Conservation (phyloP, 768 basidiomycete species). For the Macrolepiota albuminosa region DNA sequence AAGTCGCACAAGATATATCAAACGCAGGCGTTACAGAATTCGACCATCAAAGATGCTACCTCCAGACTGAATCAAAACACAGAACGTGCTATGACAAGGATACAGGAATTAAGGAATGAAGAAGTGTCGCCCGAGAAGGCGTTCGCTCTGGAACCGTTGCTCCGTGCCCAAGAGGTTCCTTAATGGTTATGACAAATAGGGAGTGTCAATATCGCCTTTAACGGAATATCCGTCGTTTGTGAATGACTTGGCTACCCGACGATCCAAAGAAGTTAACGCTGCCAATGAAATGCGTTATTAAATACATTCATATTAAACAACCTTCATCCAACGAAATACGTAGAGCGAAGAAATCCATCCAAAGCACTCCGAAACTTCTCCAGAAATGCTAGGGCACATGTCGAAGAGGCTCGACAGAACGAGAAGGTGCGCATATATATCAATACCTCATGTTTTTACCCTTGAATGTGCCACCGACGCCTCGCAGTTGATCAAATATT, state of each 20-base stretch:
- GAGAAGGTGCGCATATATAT: slow-evolving; percentile 27
- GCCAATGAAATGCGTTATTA: slow-evolving; percentile 34
- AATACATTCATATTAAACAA: neutral
- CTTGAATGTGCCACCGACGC: slow-evolving; percentile 22
- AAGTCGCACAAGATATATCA: slow-evolving; percentile 23
- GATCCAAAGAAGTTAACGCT: slow-evolving; percentile 27
- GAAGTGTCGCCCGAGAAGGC: slow-evolving; percentile 23
- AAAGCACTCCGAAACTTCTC: slow-evolving; percentile 24
- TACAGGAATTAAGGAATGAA: slow-evolving; percentile 21
- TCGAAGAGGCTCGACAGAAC: slow-evolving; percentile 30
- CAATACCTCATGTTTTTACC: neutral
- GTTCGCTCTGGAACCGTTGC: slow-evolving; percentile 19
- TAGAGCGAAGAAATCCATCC: slow-evolving; percentile 24
- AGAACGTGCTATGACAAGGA: slow-evolving; percentile 27
- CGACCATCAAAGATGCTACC: neutral
- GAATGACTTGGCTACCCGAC: slow-evolving; percentile 29
- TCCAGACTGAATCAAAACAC: neutral
- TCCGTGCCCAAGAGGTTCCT: slow-evolving; percentile 23
- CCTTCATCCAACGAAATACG: neutral
- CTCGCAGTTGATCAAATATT: slow-evolving; percentile 28
- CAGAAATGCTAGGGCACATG: slow-evolving; percentile 27
- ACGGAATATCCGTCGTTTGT: slow-evolving; percentile 23
- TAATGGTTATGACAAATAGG: slow-evolving; percentile 13
- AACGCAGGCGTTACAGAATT: slow-evolving; percentile 19
- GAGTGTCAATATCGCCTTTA: slow-evolving; percentile 18